phyloP scores from a whole-genome alignment of 139 green algal genomes.

The Micromonas pusilla region DNA sequence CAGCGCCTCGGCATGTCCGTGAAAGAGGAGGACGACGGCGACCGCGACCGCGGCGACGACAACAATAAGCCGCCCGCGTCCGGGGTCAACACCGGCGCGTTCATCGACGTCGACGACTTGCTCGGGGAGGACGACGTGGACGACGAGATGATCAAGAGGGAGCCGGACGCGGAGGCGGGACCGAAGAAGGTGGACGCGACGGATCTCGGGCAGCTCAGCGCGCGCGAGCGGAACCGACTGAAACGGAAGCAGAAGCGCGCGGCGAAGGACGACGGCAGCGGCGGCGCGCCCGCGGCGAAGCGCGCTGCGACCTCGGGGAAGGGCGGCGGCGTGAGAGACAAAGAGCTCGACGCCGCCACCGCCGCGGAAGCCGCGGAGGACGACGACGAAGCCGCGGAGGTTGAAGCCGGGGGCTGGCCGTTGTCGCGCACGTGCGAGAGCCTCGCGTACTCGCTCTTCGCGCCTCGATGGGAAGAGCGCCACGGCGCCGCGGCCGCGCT shows the following conservation, averaged over 20 bases:
- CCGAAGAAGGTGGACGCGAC: neutral
- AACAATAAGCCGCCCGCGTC: neutral
- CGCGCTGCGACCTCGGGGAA: neutral
- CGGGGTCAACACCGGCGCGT: neutral
- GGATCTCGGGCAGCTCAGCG: neutral
- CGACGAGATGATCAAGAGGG: neutral
- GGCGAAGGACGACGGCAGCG: neutral
- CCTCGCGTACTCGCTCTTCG: slow-evolving; percentile 9
- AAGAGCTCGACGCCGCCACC: neutral
- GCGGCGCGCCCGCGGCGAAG: neutral
- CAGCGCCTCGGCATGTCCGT: slow-evolving; percentile 9
- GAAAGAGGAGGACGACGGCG: neutral
- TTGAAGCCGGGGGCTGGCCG: slow-evolving; percentile 16
- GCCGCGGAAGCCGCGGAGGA: slow-evolving; percentile 9
- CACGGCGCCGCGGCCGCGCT: slow-evolving; percentile 20
- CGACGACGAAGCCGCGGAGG: slow-evolving; percentile 10
- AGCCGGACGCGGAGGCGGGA: neutral
- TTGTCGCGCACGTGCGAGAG: slow-evolving; percentile 2
- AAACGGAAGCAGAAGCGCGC: slow-evolving; percentile 20
- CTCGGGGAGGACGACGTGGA: neutral
- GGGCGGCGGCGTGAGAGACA: neutral
- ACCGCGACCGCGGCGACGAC: neutral
- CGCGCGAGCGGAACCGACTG: slow-evolving; percentile 2
- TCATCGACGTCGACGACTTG: neutral
- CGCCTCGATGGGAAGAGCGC: slow-evolving; percentile 2